Evolutionary conservation across 75 land plant species (phyloP), one percentile per base, ranked within the genome.

Genomic region (Adiantum capillusveneris): DNA sequence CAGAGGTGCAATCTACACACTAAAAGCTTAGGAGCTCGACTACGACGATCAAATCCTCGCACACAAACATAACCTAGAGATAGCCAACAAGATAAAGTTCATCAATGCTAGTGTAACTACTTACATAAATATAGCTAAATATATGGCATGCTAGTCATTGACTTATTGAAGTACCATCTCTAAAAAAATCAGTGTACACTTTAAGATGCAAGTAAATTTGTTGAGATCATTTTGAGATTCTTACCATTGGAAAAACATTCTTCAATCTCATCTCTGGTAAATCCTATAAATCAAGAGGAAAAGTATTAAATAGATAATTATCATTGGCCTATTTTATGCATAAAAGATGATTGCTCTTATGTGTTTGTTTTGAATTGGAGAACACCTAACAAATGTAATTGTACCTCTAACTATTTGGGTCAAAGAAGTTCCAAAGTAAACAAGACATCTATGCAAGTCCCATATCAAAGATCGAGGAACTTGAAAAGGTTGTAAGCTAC

Each of bases 351-450:
- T 21, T 6, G 50, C 50, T 18, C 2, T n/a, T 46, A 6, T 18
- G 17, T 46, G 14, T 46, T 46, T 18, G 18, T 6, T 2, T 5
- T n/a, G 22, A 2, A 2, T 18, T 2, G 22, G 14, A 6, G 6
- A 46, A 17, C 6, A 6, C 14, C 50, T 46, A 6, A 17, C 22
- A 46, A 41, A n/a, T n/a, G n/a, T 41, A 14, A 9, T 9, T 41
- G 43, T 18, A 46, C 89, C 89, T 82, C 64, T 73, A 65, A 74
- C 74, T 22, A 88, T 85, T 20, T 71, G 50, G 21, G 85, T 41
- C 36, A 77, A 59, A n/a, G 89, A 79, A 31, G 81, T 81, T 17
- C 93, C 89, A 59, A 75, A 85, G 46, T 67, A 85, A 16, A 85
- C 85, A 30, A 65, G 73, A 11, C 78, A 34, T 22, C 81, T 76